Conservation (phyloP, 2,329 filamentous ascomycete species). For the Fusarium sp. region DNA sequence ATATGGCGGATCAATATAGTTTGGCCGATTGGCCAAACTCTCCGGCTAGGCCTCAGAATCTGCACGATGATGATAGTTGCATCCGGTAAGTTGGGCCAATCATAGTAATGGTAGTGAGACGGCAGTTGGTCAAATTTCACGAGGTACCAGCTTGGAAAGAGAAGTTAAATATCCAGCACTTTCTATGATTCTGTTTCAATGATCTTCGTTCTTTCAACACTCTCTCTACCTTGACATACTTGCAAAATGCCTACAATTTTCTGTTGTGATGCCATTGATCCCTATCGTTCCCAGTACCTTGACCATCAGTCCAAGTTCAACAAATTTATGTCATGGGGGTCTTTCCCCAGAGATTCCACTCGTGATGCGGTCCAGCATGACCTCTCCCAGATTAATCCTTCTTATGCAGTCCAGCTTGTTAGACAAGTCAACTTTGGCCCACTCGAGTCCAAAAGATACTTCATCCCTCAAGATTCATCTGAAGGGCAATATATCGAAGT, state of each 20-base stretch:
- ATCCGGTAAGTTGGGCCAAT: not conserved
- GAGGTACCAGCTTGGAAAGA: no score
- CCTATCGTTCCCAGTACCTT: not conserved
- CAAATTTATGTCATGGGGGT: not conserved
- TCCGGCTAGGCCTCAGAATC: slow-evolving; percentile 30
- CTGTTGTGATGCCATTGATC: not conserved
- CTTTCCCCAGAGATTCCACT: not conserved
- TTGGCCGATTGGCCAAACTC: not conserved
- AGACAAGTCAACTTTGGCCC: not conserved
- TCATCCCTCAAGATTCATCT: not conserved
- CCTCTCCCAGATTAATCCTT: not conserved
- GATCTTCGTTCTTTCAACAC: not conserved
- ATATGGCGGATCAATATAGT: not conserved
- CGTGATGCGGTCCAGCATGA: no score
- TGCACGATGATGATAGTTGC: slow-evolving; percentile 19
- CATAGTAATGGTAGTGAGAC: not conserved
- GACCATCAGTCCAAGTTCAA: not conserved
- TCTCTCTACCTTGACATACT: no score
- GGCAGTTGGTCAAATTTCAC: no score
- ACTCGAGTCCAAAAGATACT: not conserved
- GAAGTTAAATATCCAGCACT: not conserved
- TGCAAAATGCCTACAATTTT: not conserved
- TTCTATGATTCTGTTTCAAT: no score
- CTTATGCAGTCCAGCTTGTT: not conserved
- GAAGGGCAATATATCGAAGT: not conserved